Conservation (phyloP, 2,329 filamentous ascomycete species). For the Fusarium setosum region DNA sequence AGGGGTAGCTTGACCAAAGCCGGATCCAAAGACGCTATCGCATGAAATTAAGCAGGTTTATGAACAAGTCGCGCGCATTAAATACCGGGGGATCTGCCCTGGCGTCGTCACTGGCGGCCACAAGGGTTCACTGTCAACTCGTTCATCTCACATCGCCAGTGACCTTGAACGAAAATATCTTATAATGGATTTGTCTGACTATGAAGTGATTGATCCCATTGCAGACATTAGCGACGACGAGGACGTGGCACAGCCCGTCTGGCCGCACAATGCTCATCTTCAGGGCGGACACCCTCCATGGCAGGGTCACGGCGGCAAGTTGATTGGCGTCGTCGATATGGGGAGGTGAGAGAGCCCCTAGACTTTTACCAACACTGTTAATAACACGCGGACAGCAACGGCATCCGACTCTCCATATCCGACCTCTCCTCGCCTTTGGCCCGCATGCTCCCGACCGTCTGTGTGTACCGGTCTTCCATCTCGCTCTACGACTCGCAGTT, state of each 20-base stretch:
- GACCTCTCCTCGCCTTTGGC: conserved; percentile 59
- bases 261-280: background rate
- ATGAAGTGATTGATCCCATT: conserved; percentile 39
- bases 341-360: conserved; percentile 43
- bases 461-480: conserved; percentile 46
- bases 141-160: too few relatives aligned
- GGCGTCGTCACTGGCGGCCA: background rate
- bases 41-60: background rate
- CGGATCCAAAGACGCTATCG: background rate
- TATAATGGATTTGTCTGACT: conserved; percentile 41
- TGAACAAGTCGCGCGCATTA: background rate
- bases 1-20: too few relatives aligned
- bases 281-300: conserved; percentile 42
- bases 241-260: conserved; percentile 9
- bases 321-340: conserved; percentile 52
- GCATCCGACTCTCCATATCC: conserved; percentile 76
- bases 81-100: background rate
- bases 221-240: conserved; percentile 32
- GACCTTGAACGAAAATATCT: too few relatives aligned
- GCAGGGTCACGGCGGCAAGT: conserved; percentile 44
- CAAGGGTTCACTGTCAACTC: background rate
- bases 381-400: conserved; percentile 62
- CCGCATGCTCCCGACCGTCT: conserved; percentile 66
- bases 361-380: background rate
- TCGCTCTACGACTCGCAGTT: conserved; percentile 49